Percentiles rank a stretch among this genome's conserved stretches.
phyloP scores from a whole-genome alignment of 2,329 filamentous ascomycete genomes.

The Fusarium lateritium region DNA sequence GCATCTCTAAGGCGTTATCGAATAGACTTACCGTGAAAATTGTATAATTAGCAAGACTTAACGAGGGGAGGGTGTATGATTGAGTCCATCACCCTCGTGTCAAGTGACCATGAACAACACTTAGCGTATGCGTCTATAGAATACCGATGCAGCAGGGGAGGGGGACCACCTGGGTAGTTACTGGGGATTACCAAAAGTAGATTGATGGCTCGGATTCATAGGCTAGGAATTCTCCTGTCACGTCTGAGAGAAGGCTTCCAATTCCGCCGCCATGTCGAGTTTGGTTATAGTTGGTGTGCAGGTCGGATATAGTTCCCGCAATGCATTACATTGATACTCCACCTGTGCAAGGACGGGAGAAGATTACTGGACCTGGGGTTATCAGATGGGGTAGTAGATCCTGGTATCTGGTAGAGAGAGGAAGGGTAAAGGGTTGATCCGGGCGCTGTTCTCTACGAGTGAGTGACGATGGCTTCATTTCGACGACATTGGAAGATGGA shows the following conservation, averaged over 20 bases:
- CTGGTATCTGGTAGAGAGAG: background rate
- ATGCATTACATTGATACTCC: background rate
- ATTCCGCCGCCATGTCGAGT: slow-evolving; percentile 8
- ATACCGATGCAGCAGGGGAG: background rate
- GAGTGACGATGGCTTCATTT: background rate
- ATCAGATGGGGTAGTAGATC: background rate
- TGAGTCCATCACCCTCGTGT: background rate
- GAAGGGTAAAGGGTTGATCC: background rate
- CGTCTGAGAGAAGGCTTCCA: slow-evolving; percentile 1
- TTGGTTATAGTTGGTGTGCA: slow-evolving; percentile 16
- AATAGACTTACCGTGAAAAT: background rate
- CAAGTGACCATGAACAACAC: slow-evolving; percentile 7
- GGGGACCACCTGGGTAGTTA: background rate
- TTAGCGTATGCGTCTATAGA: slow-evolving; percentile 1
- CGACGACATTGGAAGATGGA: background rate
- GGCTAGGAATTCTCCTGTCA: slow-evolving; percentile 1
- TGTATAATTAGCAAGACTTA: background rate
- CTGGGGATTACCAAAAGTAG: slow-evolving; percentile 1
- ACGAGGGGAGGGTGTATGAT: slow-evolving; percentile 2
- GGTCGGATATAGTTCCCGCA: slow-evolving; percentile 34
- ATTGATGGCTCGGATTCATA: background rate
- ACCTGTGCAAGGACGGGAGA: background rate
- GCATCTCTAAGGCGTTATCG: background rate
- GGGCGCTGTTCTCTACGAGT: background rate
- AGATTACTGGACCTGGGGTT: background rate